Base-by-base conservation (phyloP, 495 filamentous ascomycete genomes). In the Tetracladium marchalianum region DNA sequence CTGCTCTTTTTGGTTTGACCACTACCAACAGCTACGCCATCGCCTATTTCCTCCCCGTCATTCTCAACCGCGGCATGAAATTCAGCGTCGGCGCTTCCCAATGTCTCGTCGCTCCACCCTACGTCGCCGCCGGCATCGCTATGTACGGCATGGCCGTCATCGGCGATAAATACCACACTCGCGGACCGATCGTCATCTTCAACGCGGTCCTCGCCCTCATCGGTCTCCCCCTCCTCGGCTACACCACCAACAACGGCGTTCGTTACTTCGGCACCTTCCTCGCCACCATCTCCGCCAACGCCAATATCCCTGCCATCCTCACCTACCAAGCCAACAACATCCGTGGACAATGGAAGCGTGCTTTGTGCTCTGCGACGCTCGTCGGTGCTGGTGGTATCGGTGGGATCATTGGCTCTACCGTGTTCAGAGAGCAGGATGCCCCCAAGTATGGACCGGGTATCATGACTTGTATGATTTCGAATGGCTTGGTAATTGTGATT, bases 241-340 rank as follows among this genome's bases (percentile, higher is more conserved):
- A 77, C 58, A 61, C 66, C 27, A 46, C 54, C 11, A 67, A 64
- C 47, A 52, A 67, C 16, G 70, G 64, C 9, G 71, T 68, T 7
- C 75, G 75, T 31, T 84, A 82, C 57, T 73, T 80, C 42, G 80
- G 80, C 33, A 73, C 80, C 17, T 85, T 84, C 66, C 61, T 84
- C 32, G 68, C 70, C 31, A 77, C 75, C 1, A 72, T 73, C 3
- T 73, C 72, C 11, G 67, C 68, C 38, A 84, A 83, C 59, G 67
- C 77, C 12, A 82, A 81, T 55, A 70, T 81, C 32, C 80, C 74
- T 5, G 58, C 61, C 12, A 52, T 67, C 37, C 62, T 80, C 59
- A 71, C 75, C 0, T 78, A 76, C 51, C 73, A 80, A 56, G 72
- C 76, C 7, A 82, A 81, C 58, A 83, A 83, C 49, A 69, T 82